Evolutionary conservation across 2,329 filamentous ascomycete genomes (phyloP).

Genomic region (Beauveria medogensis): DNA sequence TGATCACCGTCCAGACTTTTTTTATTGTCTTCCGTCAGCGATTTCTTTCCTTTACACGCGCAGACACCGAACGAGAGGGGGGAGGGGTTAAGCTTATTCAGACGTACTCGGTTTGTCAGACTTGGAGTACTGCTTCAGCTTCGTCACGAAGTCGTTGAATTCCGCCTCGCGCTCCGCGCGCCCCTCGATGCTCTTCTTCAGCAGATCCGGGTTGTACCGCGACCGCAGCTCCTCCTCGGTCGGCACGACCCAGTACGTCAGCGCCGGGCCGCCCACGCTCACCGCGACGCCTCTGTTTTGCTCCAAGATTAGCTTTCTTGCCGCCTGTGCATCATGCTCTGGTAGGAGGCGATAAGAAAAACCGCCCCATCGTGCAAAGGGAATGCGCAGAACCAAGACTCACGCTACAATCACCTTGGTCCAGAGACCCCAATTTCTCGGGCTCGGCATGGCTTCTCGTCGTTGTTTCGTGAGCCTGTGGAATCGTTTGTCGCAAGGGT

Average conservation of each 20-base stretch:
- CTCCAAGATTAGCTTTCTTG: slow-evolving; percentile 11
- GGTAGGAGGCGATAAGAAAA: no score
- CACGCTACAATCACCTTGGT: slow-evolving; percentile 67
- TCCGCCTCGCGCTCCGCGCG: slow-evolving; percentile 70
- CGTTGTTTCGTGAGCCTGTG: slow-evolving; percentile 15
- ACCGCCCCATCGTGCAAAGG: no score
- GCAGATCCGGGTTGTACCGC: slow-evolving; percentile 90
- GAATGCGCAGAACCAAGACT: slow-evolving; percentile 22
- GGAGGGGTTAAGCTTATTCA: not conserved
- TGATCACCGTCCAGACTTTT: slow-evolving; percentile 43
- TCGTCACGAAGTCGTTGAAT: slow-evolving; percentile 78
- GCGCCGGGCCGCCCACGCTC: slow-evolving; percentile 74
- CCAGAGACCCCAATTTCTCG: slow-evolving; percentile 46
- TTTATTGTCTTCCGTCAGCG: not conserved
- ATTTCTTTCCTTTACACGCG: no score
- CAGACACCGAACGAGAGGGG: not conserved
- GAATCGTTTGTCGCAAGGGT: not conserved
- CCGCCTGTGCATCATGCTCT: not conserved
- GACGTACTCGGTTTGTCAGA: slow-evolving; percentile 81
- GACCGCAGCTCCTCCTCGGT: slow-evolving; percentile 88
- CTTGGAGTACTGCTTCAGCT: slow-evolving; percentile 82
- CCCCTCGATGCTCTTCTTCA: slow-evolving; percentile 75
- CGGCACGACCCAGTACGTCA: slow-evolving; percentile 73
- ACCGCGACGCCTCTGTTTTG: slow-evolving; percentile 56
- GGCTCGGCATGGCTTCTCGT: slow-evolving; percentile 34